phyloP scores from a whole-genome alignment of 2,329 filamentous ascomycete species.

The Pseudogymnoascus sp. region DNA sequence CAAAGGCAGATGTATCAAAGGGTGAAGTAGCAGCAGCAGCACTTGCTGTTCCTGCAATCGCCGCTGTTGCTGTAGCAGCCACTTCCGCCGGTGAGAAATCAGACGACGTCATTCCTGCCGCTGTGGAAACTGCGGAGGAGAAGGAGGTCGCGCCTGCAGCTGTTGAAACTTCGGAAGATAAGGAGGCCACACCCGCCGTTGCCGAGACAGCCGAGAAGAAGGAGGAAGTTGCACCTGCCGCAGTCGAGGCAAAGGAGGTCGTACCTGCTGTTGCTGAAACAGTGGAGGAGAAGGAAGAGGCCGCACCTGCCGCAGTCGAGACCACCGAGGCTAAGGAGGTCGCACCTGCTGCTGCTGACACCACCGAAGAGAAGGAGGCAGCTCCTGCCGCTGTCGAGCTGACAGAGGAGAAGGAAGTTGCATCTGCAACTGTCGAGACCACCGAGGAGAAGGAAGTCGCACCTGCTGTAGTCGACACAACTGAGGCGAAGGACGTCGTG shows the following conservation, averaged over 20 bases:
- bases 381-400: background rate
- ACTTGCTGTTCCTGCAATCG: background rate
- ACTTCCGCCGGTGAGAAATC: slow-evolving; percentile 19
- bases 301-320: background rate
- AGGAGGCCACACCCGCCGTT: background rate
- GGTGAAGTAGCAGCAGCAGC: background rate
- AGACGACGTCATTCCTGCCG: background rate
- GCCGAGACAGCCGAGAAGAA: background rate
- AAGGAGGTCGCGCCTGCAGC: background rate
- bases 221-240: background rate
- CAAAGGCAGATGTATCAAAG: background rate
- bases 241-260: background rate
- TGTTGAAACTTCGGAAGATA: background rate
- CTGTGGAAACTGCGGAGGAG: background rate
- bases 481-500: background rate
- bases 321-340: background rate
- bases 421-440: background rate
- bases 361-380: background rate
- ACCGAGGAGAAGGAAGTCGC: background rate
- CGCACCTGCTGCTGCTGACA: background rate
- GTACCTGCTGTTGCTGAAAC: background rate
- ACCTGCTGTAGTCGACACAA: background rate
- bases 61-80: background rate
- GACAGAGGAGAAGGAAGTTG: background rate
- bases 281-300: background rate